Base-by-base conservation (phyloP, 2,329 filamentous ascomycete species). In the Corynespora cassiicola region DNA sequence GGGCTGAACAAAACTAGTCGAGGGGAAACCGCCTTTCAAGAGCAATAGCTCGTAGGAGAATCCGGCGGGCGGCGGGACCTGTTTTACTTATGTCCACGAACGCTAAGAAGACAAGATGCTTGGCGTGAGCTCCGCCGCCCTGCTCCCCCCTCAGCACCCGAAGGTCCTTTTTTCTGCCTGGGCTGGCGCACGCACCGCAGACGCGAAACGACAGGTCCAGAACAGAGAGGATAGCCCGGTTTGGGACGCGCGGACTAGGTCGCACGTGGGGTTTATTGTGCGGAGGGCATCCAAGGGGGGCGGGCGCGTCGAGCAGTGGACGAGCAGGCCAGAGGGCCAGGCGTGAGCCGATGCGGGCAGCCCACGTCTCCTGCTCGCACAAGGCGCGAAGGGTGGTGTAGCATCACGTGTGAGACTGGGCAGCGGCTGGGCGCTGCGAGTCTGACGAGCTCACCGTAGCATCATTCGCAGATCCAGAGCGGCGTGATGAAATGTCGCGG, bases 101-200 rank as follows among this genome's bases (percentile, higher is more conserved):
- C 28, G 50, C 54, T 51, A 52, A 57, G 50, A 50, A 47, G 47
- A 55, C 54, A 61, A 63, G 56, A 56, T 52, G 47, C 56, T 62
- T 62, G 58, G 57, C 56, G 32, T 18, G 14, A 24, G 31, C 29
- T 31, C 28, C 30, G 32, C 10, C 24, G n/a, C 15, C 27, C 10
- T 20, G 7, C 7, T n/a, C 9, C 35, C 5, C 11, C 19, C 34
- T 35, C 31, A 19, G 12, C 25, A 28, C 6, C 25, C 25, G 31
- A n/a, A n/a, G n/a, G n/a, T n/a, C n/a, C n/a, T n/a, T n/a, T n/a
- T n/a, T n/a, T n/a, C n/a, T n/a, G n/a, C n/a, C n/a, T n/a, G n/a
- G n/a, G n/a, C n/a, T n/a, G n/a, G n/a, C n/a, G n/a, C n/a, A 26
- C 26, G 7, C 26, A 9, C 20, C 17, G 5, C 14, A 20, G 14